These are phyloP conservation scores for Pelargonium myrrhifolium DNA, from an alignment of 441 rosid genomes.

Conservation along the genomic window DNA sequence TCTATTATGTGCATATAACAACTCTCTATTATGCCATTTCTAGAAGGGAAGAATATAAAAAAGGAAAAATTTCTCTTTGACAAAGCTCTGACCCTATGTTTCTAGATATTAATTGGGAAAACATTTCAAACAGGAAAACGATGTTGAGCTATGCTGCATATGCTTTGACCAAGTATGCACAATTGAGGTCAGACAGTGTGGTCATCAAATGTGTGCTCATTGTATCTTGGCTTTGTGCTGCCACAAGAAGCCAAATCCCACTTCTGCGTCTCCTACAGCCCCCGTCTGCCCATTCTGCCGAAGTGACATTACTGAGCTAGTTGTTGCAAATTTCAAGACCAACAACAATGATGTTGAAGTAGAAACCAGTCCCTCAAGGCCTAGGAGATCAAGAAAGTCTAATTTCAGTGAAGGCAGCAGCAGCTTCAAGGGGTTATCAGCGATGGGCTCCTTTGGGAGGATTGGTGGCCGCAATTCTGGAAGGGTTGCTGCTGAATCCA, in stretches of 20 bases:
- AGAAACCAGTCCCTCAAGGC: slow-evolving; percentile 54
- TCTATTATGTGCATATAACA: neutral
- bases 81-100: neutral
- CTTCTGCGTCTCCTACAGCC: slow-evolving; percentile 60
- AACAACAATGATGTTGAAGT: slow-evolving; percentile 43
- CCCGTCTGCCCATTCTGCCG: slow-evolving; percentile 97
- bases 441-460: slow-evolving; percentile 56
- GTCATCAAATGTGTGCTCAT: slow-evolving; percentile 96
- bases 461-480: slow-evolving; percentile 79
- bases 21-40: neutral
- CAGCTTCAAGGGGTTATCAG: slow-evolving; percentile 80
- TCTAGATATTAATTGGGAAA: neutral
- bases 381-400: slow-evolving; percentile 60
- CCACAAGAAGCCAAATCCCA: slow-evolving; percentile 94
- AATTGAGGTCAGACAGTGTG: slow-evolving; percentile 79
- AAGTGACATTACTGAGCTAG: slow-evolving; percentile 55
- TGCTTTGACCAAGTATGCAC: slow-evolving; percentile 93
- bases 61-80: neutral
- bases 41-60: neutral
- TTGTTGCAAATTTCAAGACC: slow-evolving; percentile 47
- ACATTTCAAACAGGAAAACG: slow-evolving; percentile 52
- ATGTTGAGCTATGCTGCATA: slow-evolving; percentile 77
- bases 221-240: slow-evolving; percentile 88
- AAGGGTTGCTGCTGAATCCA: slow-evolving; percentile 43
- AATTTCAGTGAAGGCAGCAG: slow-evolving; percentile 87